Base-by-base conservation (phyloP, 768 basidiomycete genomes). In the Lactifluus volemus region DNA sequence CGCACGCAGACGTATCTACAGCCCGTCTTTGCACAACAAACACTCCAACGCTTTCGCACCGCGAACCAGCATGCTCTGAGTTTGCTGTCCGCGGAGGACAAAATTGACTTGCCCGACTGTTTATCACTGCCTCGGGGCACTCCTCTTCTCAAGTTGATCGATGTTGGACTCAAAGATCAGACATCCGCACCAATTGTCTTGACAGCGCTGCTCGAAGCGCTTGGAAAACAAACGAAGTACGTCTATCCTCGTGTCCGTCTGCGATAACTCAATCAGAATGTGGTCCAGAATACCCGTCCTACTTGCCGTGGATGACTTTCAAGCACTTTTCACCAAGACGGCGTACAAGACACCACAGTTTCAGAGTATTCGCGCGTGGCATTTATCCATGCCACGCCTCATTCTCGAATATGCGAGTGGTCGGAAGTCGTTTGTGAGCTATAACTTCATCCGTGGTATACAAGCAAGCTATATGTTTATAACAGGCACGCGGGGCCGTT, bases 251-350 rank as follows among this genome's bases (percentile, higher is more conserved):
- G 11, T n/a, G 25, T 30, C 36, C 49, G 6, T 41, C 49, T 15
- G 14, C 44, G 45, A 32, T 44, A 47, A 32, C 9, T 36, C 42
- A 29, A n/a, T 56, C 56, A 30, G 15, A 21, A 42, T 49, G 34
- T 53, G 53, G 21, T 55, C 10, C 60, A 93, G 91, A 48, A 75
- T 78, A 67, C 92, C 92, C 0, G 87, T 96, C 2, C 70, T 97
- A 6, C 74, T 95, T 34, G 93, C 92, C 0, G 77, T 95, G 1
- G 94, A 97, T 65, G 93, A 96, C 67, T 84, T 91, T 70, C 94
- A 96, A 70, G 79, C 90, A 0, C 72, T 97, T 29, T 92, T 89
- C 68, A 76, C 81, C 68, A 74, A 76, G 49, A 75, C 73, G 48
- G 82, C 87, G 30, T 95, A 95, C 73, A 81, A 84, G 29, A 85